Conservation (phyloP, 2,329 filamentous ascomycete genomes). For the Blastomyces gilchristii region DNA sequence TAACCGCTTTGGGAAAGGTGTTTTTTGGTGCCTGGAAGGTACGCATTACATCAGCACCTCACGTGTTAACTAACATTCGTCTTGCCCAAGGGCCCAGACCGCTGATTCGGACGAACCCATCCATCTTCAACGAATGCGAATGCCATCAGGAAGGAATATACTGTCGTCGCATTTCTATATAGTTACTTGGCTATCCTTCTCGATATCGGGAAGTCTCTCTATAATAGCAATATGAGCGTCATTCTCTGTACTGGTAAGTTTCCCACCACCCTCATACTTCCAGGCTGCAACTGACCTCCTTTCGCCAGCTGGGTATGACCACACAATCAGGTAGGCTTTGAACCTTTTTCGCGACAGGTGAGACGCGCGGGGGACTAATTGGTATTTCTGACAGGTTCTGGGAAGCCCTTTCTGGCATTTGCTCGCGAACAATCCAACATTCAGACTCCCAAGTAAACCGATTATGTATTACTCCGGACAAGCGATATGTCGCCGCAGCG, state of each 20-base stretch:
- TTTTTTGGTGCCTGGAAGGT: no score
- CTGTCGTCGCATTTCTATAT: not conserved
- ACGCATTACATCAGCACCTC: not conserved
- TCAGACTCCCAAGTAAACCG: slow-evolving; percentile 97
- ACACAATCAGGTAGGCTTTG: slow-evolving; percentile 56
- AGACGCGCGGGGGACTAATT: slow-evolving; percentile 5
- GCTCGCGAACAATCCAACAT: slow-evolving; percentile 94
- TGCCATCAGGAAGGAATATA: not conserved
- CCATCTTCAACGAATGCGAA: not conserved
- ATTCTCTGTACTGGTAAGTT: slow-evolving; percentile 55
- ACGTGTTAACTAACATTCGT: not conserved
- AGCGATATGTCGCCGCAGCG: slow-evolving; percentile 79
- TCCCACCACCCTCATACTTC: slow-evolving; percentile 8
- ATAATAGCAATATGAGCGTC: slow-evolving; percentile 47
- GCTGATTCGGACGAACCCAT: not conserved
- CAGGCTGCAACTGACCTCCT: slow-evolving; percentile 14
- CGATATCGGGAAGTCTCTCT: not conserved
- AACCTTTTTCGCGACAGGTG: not conserved
- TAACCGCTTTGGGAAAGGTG: slow-evolving; percentile 1
- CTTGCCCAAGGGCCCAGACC: no score
- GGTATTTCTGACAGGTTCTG: slow-evolving; percentile 59
- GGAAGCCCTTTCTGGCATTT: slow-evolving; percentile 96
- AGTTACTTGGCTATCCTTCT: not conserved
- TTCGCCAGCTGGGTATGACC: slow-evolving; percentile 57
- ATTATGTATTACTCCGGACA: slow-evolving; percentile 95